phyloP scores from a whole-genome alignment of 75 land plant species.

The Sequoia sempervirens region DNA sequence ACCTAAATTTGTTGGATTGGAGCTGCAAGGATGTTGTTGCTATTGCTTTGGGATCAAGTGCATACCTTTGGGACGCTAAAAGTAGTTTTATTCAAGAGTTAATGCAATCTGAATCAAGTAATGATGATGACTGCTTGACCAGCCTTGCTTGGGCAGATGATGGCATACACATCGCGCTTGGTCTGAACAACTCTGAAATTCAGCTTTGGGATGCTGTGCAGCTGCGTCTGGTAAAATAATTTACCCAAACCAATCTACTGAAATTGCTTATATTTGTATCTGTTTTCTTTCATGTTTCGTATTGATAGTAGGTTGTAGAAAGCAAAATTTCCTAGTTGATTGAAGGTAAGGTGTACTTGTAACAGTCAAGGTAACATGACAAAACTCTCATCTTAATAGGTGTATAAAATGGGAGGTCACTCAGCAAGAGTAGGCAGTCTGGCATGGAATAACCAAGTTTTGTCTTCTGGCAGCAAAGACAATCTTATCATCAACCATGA shows the following conservation, averaged over 20 bases:
- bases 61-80: conserved; percentile 71
- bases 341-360: conserved; percentile 9
- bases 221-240: conserved; percentile 44
- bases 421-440: conserved; percentile 52
- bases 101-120: conserved; percentile 49
- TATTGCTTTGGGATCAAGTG: conserved; percentile 63
- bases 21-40: conserved; percentile 68
- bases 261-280: conserved; percentile 29
- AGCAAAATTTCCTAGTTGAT: conserved; percentile 22
- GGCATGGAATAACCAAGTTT: conserved; percentile 58
- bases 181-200: conserved; percentile 66
- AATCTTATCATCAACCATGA: conserved; percentile 66
- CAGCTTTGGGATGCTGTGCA: conserved; percentile 78
- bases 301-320: conserved; percentile 40
- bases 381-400: conserved; percentile 49
- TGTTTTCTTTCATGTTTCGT: conserved; percentile 46
- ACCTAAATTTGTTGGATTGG: conserved; percentile 69
- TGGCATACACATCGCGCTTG: conserved; percentile 73
- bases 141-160: conserved; percentile 86
- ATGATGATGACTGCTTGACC: conserved; percentile 64
- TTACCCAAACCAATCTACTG: conserved; percentile 48
- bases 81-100: conserved; percentile 27
- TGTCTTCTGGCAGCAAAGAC: conserved; percentile 65
- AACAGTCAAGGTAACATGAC: conserved; percentile 28
- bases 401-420: conserved; percentile 56